Base-by-base conservation (phyloP, 257 asterid species). In the Primulina huaijiensis region DNA sequence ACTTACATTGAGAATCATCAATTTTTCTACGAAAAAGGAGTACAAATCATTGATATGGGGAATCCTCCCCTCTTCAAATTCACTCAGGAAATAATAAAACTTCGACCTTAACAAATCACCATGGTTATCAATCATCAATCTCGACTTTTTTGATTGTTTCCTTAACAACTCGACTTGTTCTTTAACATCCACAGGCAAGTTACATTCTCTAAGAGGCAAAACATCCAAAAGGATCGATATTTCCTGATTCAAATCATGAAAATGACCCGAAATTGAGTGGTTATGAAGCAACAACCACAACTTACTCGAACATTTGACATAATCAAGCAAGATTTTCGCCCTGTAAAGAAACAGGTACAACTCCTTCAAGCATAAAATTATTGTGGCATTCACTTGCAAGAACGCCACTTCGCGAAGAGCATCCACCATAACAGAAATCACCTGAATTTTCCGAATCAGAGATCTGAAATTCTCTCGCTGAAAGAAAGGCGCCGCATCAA, bases 331-430 rank as follows among this genome's bases (percentile, higher is more conserved):
- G 72, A 89, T 82, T 76, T 82, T 90, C 23, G 94, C 85, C 84
- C 99, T 79, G 86, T 88, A 86, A 64, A 93, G 90, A 80, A 87
- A 83, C 67, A 93, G 88, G 87, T 93, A 90, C 85, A 93, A 77
- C 85, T 93, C 97, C 83, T 90, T 88, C 78, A 93, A 87, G 94
- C 97, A 93, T 7, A 93, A 62, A 74, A 81, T 76, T 60, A 76
- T 82, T 0, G 94, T 82, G 17, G 83, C 78, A 55, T 81, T 56
- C 56, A 82, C 66, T 64, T 43, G 60, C 40, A 82, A 70, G 35
- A 77, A 74, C 35, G 66, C 86, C 57, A 72, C 72, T 7, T 90
- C 95, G 62, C 66, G 40, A 60, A 93, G 72, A 62, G 82, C 87
- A 55, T 90, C 97, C 55, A 87, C 46, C 19, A 90, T 82, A 9